These are phyloP conservation scores for Colletotrichum destructivum DNA, from an alignment of 2,329 filamentous ascomycete species.

Conservation along the genomic window DNA sequence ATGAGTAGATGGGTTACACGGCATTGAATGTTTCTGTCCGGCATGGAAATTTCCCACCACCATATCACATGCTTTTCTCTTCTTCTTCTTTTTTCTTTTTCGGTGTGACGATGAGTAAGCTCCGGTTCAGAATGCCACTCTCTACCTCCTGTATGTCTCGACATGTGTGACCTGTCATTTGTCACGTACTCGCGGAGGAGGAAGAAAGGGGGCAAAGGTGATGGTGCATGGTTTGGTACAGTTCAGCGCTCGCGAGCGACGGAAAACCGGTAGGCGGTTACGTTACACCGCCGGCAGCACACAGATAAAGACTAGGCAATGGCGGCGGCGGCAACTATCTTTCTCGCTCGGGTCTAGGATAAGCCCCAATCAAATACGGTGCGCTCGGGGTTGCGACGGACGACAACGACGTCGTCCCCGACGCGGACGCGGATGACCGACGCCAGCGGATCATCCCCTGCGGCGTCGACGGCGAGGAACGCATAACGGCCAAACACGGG, in stretches of 20 bases:
- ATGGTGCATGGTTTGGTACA: too few species aligned
- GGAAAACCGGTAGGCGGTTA: too few species aligned
- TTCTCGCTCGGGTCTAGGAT: not conserved
- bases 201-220: not conserved
- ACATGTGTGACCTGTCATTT: not conserved
- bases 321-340: constrained; percentile 2
- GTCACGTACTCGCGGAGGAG: not conserved
- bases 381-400: constrained; percentile 64
- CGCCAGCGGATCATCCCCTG: constrained; percentile 32
- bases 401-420: constrained; percentile 70
- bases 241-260: too few species aligned
- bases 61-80: too few species aligned
- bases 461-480: constrained; percentile 61
- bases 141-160: not conserved
- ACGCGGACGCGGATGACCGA: constrained; percentile 58
- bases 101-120: not conserved
- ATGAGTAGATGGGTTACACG: not conserved
- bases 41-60: too few species aligned
- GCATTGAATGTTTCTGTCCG: too few species aligned
- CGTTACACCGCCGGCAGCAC: too few species aligned
- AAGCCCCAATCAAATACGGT: constrained; percentile 69
- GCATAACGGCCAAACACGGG: constrained; percentile 83
- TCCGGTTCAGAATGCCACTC: constrained; percentile 3
- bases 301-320: constrained; percentile 8
- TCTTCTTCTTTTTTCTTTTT: not conserved